Percentiles rank a stretch among this genome's conserved stretches.
Evolutionary conservation across 495 filamentous ascomycete species (phyloP).

Genomic region (Xylaria venustula): DNA sequence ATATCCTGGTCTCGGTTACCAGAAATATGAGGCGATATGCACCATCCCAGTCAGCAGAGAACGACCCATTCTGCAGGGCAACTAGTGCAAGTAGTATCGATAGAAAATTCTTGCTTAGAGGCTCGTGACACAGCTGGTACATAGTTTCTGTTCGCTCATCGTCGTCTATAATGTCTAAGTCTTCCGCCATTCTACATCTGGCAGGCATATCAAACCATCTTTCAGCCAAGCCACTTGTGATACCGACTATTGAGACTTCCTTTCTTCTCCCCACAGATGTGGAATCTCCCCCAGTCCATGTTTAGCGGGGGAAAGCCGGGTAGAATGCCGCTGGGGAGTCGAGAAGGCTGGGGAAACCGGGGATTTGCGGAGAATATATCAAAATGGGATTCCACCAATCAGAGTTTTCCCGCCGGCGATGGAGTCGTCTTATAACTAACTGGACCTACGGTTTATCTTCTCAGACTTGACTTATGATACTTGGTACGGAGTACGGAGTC

Average conservation of each 20-base stretch:
- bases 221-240: neutral
- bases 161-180: no score
- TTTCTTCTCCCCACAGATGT: slow-evolving; percentile 3
- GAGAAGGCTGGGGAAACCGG: slow-evolving; percentile 3
- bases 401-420: neutral
- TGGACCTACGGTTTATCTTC: neutral
- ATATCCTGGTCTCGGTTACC: neutral
- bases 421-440: neutral
- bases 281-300: neutral
- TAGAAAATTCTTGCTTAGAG: no score
- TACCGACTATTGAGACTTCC: neutral
- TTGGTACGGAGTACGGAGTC: no score
- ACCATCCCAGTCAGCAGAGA: neutral
- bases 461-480: neutral
- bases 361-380: slow-evolving; percentile 8
- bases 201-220: no score
- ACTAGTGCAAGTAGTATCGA: neutral
- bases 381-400: neutral
- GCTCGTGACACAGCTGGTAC: no score
- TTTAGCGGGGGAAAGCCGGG: slow-evolving; percentile 1
- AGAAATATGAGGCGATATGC: neutral
- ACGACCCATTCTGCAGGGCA: neutral
- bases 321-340: neutral
- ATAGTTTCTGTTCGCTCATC: no score
- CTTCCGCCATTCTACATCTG: no score